Evolutionary conservation across 2,329 filamentous ascomycete genomes (phyloP), one percentile per base, ranked within the genome.

Genomic region (Akanthomyces muscarius): DNA sequence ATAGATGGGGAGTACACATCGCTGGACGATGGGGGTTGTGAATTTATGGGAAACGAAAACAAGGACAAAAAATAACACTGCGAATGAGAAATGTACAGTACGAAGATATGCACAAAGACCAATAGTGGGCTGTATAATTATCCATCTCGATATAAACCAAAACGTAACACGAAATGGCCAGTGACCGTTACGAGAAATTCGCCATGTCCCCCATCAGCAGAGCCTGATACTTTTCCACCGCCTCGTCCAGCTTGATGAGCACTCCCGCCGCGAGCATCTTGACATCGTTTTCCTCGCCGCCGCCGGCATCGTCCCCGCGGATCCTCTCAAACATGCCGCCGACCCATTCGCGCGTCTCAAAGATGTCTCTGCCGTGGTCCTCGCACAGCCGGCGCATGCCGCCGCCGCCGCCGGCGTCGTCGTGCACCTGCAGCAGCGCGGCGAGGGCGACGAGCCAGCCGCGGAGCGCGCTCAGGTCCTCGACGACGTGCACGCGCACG

Each of bases 271-370:
- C 89, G 69, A 95, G 71, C 78, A 87, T 90, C 78, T 92, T 89
- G 38, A 94, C 86, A 65, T 89, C 87, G 64, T 90, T 90, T 72
- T 95, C 91, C 72, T 97, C 89, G 44, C 80, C 77, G 45, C 79
- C 77, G 28, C 28, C 28, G 23, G 80, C 78, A 57, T 80, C 80
- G 0, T 78, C 78, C 0, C 82, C 82, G 36, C 79, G 76, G 8
- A 77, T 79, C 41, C 79, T 79, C 64, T 89, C 85, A 74, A 97
- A 96, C 1, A 97, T 83, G 61, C 81, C 81, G 50, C 86, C 83
- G 1, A 91, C 89, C 95, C 95, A 99, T 70, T 92, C 90, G 69
- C 91, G 86, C 64, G 91, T 90, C 81, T 98, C 94, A 58, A 96
- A 82, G 25, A 98, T 78, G 73, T 94, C 87, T 62, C 86, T 85